A percentile compares a stretch with the other conserved stretches of the same genome.
Evolutionary conservation across 345 rosid species (phyloP).

Genomic region (Hibiscus mutabilis): DNA sequence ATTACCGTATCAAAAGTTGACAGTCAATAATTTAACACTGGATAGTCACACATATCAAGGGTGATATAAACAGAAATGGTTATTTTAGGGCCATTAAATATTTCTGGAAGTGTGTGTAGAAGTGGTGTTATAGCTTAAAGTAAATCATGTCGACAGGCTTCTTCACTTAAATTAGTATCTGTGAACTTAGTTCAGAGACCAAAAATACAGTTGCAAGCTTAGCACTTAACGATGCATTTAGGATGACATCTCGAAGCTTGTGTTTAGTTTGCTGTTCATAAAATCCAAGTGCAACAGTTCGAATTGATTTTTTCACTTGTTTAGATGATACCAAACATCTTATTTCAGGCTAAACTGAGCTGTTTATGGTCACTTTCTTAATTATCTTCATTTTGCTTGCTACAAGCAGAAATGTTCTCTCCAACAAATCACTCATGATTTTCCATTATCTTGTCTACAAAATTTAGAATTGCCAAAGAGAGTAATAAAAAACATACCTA

Average conservation of each 20-base stretch:
- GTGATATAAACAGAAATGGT: background rate
- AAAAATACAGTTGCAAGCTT: background rate
- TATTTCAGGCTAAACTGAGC: background rate
- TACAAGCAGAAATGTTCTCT: background rate
- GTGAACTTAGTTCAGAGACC: background rate
- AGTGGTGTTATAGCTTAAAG: background rate
- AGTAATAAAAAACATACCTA: constrained; percentile 43
- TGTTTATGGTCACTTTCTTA: background rate
- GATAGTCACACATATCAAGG: background rate
- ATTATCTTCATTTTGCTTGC: background rate
- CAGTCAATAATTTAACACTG: background rate
- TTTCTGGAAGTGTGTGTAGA: background rate
- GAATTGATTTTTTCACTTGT: background rate
- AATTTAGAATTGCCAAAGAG: background rate
- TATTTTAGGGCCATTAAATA: background rate
- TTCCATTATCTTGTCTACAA: background rate
- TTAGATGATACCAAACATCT: background rate
- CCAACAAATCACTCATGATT: background rate
- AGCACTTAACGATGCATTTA: background rate
- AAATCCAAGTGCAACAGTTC: too few species aligned
- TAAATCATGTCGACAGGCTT: background rate
- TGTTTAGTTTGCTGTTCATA: background rate
- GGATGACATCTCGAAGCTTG: background rate
- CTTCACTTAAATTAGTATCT: background rate
- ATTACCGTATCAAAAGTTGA: background rate